These are phyloP conservation scores for Penicillium lagena DNA, from an alignment of 495 filamentous ascomycete genomes.

Conservation along the genomic window DNA sequence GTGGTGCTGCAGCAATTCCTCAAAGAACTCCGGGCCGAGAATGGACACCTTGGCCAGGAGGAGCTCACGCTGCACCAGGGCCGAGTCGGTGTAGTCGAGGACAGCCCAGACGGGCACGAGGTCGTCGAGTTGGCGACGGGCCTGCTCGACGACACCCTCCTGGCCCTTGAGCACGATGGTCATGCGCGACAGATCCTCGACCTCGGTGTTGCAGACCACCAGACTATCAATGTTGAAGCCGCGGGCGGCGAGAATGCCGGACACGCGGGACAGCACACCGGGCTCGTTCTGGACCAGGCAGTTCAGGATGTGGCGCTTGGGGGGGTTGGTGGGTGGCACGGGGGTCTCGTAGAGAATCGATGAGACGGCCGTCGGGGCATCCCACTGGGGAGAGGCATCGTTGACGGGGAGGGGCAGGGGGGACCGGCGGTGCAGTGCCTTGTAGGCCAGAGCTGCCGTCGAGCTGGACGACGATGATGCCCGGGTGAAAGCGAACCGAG, in stretches of 20 bases:
- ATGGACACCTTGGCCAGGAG: slow-evolving; percentile 96
- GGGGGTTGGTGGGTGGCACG: slow-evolving; percentile 70
- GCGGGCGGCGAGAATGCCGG: slow-evolving; percentile 89
- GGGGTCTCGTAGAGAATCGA: slow-evolving; percentile 99
- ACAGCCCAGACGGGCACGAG: slow-evolving; percentile 98
- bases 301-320: slow-evolving; percentile 92
- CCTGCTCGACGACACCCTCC: slow-evolving; percentile 97
- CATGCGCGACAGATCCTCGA: slow-evolving; percentile 96
- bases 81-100: slow-evolving; percentile 85
- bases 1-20: slow-evolving; percentile 92
- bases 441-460: slow-evolving; percentile 93
- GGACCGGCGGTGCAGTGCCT: slow-evolving; percentile 86
- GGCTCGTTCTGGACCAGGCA: slow-evolving; percentile 99
- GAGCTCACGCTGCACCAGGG: slow-evolving; percentile 93
- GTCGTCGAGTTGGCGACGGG: slow-evolving; percentile 90
- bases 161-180: slow-evolving; percentile 95
- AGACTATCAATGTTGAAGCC: slow-evolving; percentile 99
- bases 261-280: slow-evolving; percentile 91
- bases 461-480: slow-evolving; percentile 46
- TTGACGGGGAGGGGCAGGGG: slow-evolving; percentile 71
- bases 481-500: slow-evolving; percentile 29
- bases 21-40: slow-evolving; percentile 93
- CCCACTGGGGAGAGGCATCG: slow-evolving; percentile 76
- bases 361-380: slow-evolving; percentile 89
- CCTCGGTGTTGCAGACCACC: slow-evolving; percentile 95